Evolutionary conservation across 2,329 filamentous ascomycete genomes (phyloP).

Genomic region (Colletotrichum filicis): DNA sequence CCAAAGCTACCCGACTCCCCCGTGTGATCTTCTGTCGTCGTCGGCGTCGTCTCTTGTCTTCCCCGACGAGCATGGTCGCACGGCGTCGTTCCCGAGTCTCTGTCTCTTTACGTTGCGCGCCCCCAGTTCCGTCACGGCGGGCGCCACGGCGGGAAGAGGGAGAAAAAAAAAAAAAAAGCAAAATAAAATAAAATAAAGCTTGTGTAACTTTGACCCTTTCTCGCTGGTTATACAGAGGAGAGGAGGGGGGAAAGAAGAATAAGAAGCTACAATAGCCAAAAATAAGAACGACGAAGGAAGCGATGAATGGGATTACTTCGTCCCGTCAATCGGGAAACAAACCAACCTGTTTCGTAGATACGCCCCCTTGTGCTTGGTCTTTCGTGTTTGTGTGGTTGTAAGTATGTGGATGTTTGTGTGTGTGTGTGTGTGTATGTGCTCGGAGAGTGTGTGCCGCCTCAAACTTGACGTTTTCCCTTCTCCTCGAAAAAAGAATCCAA

Average conservation of each 20-base stretch:
- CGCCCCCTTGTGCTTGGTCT: not conserved
- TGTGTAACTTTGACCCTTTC: not conserved
- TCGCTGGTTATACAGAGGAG: not conserved
- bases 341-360: constrained; percentile 13
- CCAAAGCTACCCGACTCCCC: not conserved
- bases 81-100: constrained; percentile 17
- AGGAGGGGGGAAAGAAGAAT: not conserved
- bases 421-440: not conserved
- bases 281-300: not conserved
- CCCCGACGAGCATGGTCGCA: constrained; percentile 18
- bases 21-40: not conserved
- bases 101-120: constrained; percentile 5
- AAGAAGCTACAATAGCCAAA: not conserved
- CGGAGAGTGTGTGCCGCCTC: not conserved
- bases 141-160: not conserved
- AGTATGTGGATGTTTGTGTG: too few species aligned
- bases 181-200: not conserved
- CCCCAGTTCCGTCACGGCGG: constrained; percentile 10
- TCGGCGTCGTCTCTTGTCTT: not conserved
- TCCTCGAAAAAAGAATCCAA: not conserved
- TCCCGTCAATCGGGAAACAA: constrained; percentile 26
- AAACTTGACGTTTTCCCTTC: not conserved
- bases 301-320: constrained; percentile 7
- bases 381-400: not conserved
- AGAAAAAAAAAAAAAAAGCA: not conserved